Evolutionary conservation across 2,329 filamentous ascomycete genomes (phyloP), one percentile per base, ranked within the genome.

Genomic region (Exophiala calicioides): DNA sequence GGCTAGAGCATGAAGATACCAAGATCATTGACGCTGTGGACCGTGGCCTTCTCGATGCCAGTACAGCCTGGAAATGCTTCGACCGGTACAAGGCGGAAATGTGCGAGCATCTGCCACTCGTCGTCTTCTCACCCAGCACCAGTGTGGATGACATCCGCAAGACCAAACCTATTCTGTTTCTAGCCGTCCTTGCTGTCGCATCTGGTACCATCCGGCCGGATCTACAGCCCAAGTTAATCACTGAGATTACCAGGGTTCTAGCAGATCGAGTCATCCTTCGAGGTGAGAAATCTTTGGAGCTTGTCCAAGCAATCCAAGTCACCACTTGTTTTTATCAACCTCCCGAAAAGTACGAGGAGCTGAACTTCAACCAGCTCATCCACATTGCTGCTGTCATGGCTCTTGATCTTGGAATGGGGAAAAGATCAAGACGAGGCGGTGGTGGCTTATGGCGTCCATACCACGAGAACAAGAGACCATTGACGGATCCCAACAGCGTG

Each of bases 351-450:
- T 87, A 87, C 49, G 88, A 94, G 60, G 86, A 93, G 68, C 80
- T 91, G 61, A 93, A 93, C 63, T 94, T 93, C 65, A 95, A 93
- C 68, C 87, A 91, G 69, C 78, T 93, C 56, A 82, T 89, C 34
- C 88, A 95, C 64, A 81, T 88, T 61, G 85, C 86, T 2, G 84
- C 84, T 36, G 79, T 88, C 58, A 88, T 95, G 83, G 85, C 85
- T 19, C 82, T 94, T 44, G 89, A 95, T 58, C 78, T 95, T 24
- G 89, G 89, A 0, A 78, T 95, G 5, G 86, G 84, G 12, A 78
- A 80, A 53, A 72, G 75, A 55, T 65, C 66, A 52, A 62, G 71
- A 63, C 58, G 55, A 57, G 53, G 64, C 67, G 58, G 53, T 50
- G 58, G 64, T 7, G 64, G 51, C n/a, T 58, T 69, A 24, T 61